Evolutionary conservation across 805 yeast species (phyloP).

Genomic region (Candida dajiaensis): DNA sequence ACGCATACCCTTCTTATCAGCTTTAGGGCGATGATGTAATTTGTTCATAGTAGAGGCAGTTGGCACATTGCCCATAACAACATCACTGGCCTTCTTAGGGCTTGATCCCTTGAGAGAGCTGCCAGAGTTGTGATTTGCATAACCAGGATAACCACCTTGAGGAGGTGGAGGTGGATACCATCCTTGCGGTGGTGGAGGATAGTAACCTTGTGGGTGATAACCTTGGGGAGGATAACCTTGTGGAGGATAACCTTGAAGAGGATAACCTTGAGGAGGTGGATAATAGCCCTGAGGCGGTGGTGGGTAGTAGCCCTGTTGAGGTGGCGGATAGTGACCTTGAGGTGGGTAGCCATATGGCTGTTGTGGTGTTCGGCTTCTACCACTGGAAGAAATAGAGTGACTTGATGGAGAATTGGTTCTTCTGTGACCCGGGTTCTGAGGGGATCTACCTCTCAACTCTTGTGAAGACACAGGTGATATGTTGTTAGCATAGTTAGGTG

Average conservation of each 20-base stretch:
- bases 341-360: constrained; percentile 4
- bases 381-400: neutral
- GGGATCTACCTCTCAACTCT: constrained; percentile 11
- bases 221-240: constrained; percentile 23
- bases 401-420: neutral
- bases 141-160: constrained; percentile 12
- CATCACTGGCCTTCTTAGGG: constrained; percentile 26
- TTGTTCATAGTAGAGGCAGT: constrained; percentile 37
- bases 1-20: constrained; percentile 52
- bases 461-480: constrained; percentile 1
- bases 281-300: constrained; percentile 20
- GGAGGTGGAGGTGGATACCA: constrained; percentile 11
- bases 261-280: constrained; percentile 23
- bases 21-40: constrained; percentile 36
- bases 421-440: constrained; percentile 2
- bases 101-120: constrained; percentile 6
- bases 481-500: constrained; percentile 1
- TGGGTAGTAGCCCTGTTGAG: constrained; percentile 15
- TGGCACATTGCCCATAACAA: constrained; percentile 44
- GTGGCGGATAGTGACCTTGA: constrained; percentile 8
- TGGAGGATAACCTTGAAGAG: constrained; percentile 21
- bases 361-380: constrained; percentile 2
- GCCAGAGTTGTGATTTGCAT: constrained; percentile 9
- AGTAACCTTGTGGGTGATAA: constrained; percentile 15
- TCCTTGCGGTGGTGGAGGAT: constrained; percentile 4